Base-by-base conservation (phyloP, 192 early-diverging fungal genomes). In the Gonapodya prolifera region DNA sequence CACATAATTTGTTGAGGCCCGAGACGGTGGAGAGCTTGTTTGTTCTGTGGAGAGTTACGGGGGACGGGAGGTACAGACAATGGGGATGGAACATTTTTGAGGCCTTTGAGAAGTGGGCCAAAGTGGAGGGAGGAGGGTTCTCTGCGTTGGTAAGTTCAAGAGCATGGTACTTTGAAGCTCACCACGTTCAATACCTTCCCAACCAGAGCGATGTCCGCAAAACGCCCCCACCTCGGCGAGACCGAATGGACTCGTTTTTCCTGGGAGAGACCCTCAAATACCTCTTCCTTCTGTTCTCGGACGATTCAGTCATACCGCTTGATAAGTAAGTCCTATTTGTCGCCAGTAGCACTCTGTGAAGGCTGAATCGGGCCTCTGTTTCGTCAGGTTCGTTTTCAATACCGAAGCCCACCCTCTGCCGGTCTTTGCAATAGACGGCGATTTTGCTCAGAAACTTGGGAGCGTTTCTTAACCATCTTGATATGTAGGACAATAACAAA, bases 261-360 rank as follows among this genome's bases (percentile, higher is more conserved):
- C 78, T 91, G 80, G 94, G 94, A 0, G 96, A 98, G 80, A 96
- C 96, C 18, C 86, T 98, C 78, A 98, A 98, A 83, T 98, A 98
- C 78, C 84, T 96, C 35, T 98, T 94, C 76, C 79, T 98, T 79
- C 84, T 98, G 69, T 96, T 98, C 84, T 85, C 89, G 34, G 89
- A 89, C 0, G 83, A 83, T 1, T 86, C 89, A 69, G 78, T 89
- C 30, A 82, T 89, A 16, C 91, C 94, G 23, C 83, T 98, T 17
- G 92, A 94, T 78, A 85, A 92, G 73, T 96, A 92, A 81, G 92
- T n/a, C n/a, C n/a, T n/a, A n/a, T n/a, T n/a, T n/a, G n/a, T n/a
- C n/a, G n/a, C n/a, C n/a, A n/a, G n/a, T n/a, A n/a, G n/a, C n/a
- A n/a, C n/a, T n/a, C n/a, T n/a, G n/a, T n/a, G n/a, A n/a, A n/a